phyloP scores from a whole-genome alignment of 768 basidiomycete species.

The Gelatoporia subvermispora region DNA sequence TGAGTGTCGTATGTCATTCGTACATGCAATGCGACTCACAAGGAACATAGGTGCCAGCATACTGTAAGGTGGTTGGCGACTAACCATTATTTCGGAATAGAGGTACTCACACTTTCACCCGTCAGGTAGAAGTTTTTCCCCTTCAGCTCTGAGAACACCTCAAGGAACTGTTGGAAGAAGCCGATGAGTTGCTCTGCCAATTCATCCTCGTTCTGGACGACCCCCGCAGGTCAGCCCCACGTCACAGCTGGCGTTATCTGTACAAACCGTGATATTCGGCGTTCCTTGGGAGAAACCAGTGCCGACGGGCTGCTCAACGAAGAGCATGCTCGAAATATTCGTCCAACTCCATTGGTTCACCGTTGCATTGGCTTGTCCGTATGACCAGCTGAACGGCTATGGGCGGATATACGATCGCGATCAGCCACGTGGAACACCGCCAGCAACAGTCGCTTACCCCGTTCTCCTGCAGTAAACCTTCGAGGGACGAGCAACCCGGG shows the following conservation, averaged over 20 bases:
- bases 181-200: constrained; percentile 52
- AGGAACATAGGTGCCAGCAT: constrained; percentile 67
- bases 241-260: not conserved
- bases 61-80: constrained; percentile 33
- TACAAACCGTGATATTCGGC: constrained; percentile 45
- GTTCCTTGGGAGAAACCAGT: constrained; percentile 72
- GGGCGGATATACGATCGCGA: not conserved
- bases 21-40: constrained; percentile 30
- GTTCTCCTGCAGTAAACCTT: constrained; percentile 70
- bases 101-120: constrained; percentile 64
- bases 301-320: constrained; percentile 77
- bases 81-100: not conserved
- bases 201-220: constrained; percentile 43
- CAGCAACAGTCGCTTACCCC: constrained; percentile 43
- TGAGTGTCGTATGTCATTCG: not conserved
- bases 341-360: constrained; percentile 73
- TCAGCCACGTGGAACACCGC: not conserved
- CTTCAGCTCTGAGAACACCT: constrained; percentile 70
- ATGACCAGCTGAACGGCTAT: constrained; percentile 65
- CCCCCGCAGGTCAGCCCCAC: not conserved
- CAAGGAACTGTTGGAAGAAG: constrained; percentile 72
- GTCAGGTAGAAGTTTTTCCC: constrained; percentile 64
- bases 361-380: constrained; percentile 59
- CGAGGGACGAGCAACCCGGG: constrained; percentile 71
- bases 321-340: constrained; percentile 69